Base-by-base conservation (phyloP, 1,284 basidiomycete species). In the Ceratorhiza oryzae-sativae region DNA sequence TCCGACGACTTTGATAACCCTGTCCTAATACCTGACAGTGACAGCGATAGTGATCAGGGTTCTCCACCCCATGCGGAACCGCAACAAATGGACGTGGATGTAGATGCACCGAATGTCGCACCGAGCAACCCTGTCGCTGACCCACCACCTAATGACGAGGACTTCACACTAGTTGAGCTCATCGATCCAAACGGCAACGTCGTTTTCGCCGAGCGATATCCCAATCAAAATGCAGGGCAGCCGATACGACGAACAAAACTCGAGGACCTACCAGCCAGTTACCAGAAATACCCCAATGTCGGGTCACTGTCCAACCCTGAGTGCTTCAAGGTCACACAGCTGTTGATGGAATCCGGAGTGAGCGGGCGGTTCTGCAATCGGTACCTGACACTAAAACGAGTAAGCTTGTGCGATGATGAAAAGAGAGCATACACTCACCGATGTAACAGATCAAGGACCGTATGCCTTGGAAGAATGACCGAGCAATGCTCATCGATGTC, bases 331-430 rank as follows among this genome's bases (percentile, higher is more conserved):
- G 34, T 60, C 18, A 34, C 58, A 39, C 32, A 60, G 36, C 23
- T 60, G 23, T 34, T 60, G 25, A 41, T 60, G 36, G 36, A 20
- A 13, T 60, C 36, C 3, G 58, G 58, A 25, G 34, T 60, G 27
- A 39, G 32, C 58, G 34, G 58, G 5, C 18, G 34, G 36, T 23
- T 15, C 23, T 15, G 58, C 8, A 20, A 60, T 20, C 30, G 36
- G 27, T 60, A 36, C 34, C 36, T 41, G 34, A 60, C 18, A n/a
- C 36, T 60, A 3, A 41, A 60, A 41, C 58, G 58, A n/a, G 58
- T 60, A 25, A 60, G 58, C 18, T n/a, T 34, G 15, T 34, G 18
- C 36, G 36, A 34, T 13, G 15, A 18, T 18, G 18, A n/a, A 34
- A 41, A 25, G 8, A n/a, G 9, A 60, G 30, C 15, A 41, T 34